phyloP scores from a whole-genome alignment of 1,284 basidiomycete species.

The Singerocomus rubriflavus region DNA sequence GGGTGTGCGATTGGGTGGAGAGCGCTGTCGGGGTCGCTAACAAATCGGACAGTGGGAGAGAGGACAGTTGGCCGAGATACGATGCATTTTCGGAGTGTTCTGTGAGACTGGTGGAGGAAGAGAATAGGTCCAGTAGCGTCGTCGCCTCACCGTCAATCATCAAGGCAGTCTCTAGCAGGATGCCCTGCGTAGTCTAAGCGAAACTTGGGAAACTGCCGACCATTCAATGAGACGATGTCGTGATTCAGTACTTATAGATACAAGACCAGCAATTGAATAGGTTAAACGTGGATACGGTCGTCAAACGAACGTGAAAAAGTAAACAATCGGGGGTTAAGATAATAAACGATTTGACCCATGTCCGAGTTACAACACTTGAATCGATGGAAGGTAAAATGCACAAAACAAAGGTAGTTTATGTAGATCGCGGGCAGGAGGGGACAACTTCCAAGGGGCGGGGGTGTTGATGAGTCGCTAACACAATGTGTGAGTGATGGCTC shows the following conservation, averaged over 20 bases:
- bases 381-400: slow-evolving; percentile 6
- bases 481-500: slow-evolving; percentile 9
- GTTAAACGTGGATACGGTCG: slow-evolving; percentile 1
- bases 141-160: slow-evolving; percentile 22
- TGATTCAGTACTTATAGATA: slow-evolving; percentile 18
- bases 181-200: neutral
- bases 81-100: slow-evolving; percentile 34
- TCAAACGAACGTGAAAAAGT: neutral
- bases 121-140: slow-evolving; percentile 27
- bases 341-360: slow-evolving; percentile 5
- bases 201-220: neutral
- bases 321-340: no score
- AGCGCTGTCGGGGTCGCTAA: slow-evolving; percentile 69
- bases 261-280: slow-evolving; percentile 10
- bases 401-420: slow-evolving; percentile 7
- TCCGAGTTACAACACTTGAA: slow-evolving; percentile 20
- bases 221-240: neutral
- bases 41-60: slow-evolving; percentile 63
- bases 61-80: slow-evolving; percentile 65
- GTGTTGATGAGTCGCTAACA: slow-evolving; percentile 18
- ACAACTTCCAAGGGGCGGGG: neutral
- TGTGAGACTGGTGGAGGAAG: slow-evolving; percentile 14
- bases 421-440: neutral
- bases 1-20: slow-evolving; percentile 75
- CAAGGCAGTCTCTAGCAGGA: slow-evolving; percentile 18